Conservation (phyloP, 306 rosid species). For the Corylus avellana region DNA sequence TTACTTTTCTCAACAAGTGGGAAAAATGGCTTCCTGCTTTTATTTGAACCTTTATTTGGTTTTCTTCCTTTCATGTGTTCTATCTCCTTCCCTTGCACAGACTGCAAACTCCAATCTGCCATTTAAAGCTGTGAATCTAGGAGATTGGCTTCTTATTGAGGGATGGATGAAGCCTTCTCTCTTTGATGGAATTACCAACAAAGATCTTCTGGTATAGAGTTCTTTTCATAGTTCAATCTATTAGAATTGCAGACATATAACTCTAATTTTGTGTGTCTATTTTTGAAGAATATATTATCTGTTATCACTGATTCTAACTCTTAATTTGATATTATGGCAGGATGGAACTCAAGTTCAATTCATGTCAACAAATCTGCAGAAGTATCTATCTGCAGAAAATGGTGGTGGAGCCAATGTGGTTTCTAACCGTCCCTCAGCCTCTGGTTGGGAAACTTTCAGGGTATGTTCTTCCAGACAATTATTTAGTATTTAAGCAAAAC, state of each 20-base stretch:
- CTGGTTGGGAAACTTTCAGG: slow-evolving; percentile 69
- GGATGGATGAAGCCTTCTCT: slow-evolving; percentile 77
- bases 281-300: not conserved
- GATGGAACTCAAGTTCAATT: slow-evolving; percentile 71
- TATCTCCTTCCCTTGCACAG: slow-evolving; percentile 31
- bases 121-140: slow-evolving; percentile 65
- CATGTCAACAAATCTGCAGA: slow-evolving; percentile 51
- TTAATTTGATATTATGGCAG: slow-evolving; percentile 26
- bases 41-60: slow-evolving; percentile 21
- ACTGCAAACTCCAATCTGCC: slow-evolving; percentile 38
- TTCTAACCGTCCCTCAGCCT: slow-evolving; percentile 46
- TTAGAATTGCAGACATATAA: not conserved
- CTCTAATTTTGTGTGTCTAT: too few relatives aligned
- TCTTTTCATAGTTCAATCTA: not conserved
- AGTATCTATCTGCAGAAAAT: slow-evolving; percentile 45
- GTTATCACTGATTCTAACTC: not conserved
- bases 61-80: slow-evolving; percentile 25
- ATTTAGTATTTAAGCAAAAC: not conserved
- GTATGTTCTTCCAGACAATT: slow-evolving; percentile 26
- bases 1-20: not conserved
- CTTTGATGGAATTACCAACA: slow-evolving; percentile 55
- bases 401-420: slow-evolving; percentile 61
- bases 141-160: slow-evolving; percentile 65
- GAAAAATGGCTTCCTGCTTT: slow-evolving; percentile 11
- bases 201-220: slow-evolving; percentile 53